Conservation (phyloP, 2,329 filamentous ascomycete genomes). For the Decorospora gaudefroyi region DNA sequence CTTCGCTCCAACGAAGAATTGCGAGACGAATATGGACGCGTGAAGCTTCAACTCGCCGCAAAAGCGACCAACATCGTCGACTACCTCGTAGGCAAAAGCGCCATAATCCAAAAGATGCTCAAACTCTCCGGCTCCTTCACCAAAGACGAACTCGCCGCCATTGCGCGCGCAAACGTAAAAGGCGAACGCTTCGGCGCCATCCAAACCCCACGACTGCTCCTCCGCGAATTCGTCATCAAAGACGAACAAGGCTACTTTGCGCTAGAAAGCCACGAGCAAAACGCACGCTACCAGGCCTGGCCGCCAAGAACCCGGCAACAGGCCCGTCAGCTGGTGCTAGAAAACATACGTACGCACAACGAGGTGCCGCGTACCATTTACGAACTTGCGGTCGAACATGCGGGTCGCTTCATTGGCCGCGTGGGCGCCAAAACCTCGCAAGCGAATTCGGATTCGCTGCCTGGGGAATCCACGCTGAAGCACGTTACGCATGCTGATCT, state of each 20-base stretch:
- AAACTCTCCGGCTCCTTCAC: slow-evolving; percentile 16
- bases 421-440: slow-evolving; percentile 32
- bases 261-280: slow-evolving; percentile 32
- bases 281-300: slow-evolving; percentile 38
- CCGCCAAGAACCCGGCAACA: slow-evolving; percentile 28
- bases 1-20: slow-evolving; percentile 38
- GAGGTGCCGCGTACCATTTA: slow-evolving; percentile 23
- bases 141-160: slow-evolving; percentile 26
- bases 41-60: slow-evolving; percentile 31
- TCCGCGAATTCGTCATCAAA: slow-evolving; percentile 34
- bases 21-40: slow-evolving; percentile 35
- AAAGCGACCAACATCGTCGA: slow-evolving; percentile 24
- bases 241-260: slow-evolving; percentile 31
- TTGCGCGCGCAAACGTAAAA: slow-evolving; percentile 23
- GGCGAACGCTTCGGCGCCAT: slow-evolving; percentile 22
- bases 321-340: slow-evolving; percentile 24
- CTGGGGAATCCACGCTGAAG: slow-evolving; percentile 7
- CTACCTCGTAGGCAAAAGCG: slow-evolving; percentile 30
- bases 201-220: slow-evolving; percentile 28
- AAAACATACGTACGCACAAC: slow-evolving; percentile 24
- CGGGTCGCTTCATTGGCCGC: slow-evolving; percentile 34
- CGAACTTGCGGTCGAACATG: slow-evolving; percentile 38
- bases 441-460: slow-evolving; percentile 9
- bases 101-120: slow-evolving; percentile 30
- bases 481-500: slow-evolving; percentile 25